A percentile compares a stretch with the other conserved stretches of the same genome.
phyloP scores from a whole-genome alignment of 306 rosid species.

The Quercus mongolica region DNA sequence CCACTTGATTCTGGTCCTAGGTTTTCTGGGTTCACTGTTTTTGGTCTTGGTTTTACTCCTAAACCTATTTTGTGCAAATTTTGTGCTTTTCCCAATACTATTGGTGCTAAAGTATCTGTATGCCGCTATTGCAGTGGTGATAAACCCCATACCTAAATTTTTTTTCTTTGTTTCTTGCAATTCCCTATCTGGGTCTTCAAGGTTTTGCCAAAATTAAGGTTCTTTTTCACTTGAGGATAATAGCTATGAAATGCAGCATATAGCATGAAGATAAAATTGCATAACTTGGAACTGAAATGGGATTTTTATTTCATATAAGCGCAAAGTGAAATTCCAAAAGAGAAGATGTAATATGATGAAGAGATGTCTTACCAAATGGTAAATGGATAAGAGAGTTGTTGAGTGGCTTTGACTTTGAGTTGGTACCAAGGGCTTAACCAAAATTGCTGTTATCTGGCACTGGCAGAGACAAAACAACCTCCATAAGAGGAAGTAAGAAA shows the following conservation, averaged over 20 bases:
- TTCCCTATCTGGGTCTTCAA: slow-evolving; percentile 3
- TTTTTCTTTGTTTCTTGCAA: background rate
- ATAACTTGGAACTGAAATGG: background rate
- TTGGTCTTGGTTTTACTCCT: background rate
- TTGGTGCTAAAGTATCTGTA: slow-evolving; percentile 31
- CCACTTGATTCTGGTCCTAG: slow-evolving; percentile 29
- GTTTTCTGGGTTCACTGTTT: background rate
- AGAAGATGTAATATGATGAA: too few relatives aligned
- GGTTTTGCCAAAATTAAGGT: background rate
- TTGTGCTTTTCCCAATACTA: background rate
- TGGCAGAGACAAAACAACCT: too few relatives aligned
- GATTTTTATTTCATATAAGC: background rate
- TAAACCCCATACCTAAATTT: slow-evolving; percentile 1
- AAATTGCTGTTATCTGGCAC: too few relatives aligned
- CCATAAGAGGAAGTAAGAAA: too few relatives aligned
- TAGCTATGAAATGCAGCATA: background rate
- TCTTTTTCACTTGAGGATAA: background rate
- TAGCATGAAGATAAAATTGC: background rate
- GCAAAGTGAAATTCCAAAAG: too few relatives aligned
- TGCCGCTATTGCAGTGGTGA: slow-evolving; percentile 9
- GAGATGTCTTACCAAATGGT: too few relatives aligned
- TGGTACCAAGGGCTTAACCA: too few relatives aligned
- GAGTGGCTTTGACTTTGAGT: too few relatives aligned
- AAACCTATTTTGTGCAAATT: background rate
- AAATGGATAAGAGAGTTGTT: too few relatives aligned